A percentile compares a stretch with the other conserved stretches of the same genome.
Conservation (phyloP, 306 rosid species). For the Fragaria ananassa region DNA sequence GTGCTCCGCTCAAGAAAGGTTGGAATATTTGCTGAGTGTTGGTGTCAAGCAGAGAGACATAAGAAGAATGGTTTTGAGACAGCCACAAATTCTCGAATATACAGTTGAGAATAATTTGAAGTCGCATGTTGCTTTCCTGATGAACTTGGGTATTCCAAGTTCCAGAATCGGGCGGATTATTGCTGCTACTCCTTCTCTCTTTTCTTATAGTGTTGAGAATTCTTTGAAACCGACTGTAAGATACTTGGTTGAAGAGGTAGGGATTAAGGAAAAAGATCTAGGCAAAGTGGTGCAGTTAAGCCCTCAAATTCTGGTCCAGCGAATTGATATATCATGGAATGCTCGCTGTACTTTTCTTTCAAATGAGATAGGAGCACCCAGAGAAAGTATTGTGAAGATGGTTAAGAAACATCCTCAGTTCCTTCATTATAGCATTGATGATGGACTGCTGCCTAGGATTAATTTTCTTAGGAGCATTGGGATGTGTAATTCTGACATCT, state of each 20-base stretch:
- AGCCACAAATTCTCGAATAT: constrained; percentile 83
- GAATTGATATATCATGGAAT: constrained; percentile 84
- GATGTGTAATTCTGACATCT: constrained; percentile 77
- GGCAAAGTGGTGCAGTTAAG: constrained; percentile 92
- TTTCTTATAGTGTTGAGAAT: constrained; percentile 87
- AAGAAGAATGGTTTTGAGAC: constrained; percentile 79
- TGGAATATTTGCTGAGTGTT: constrained; percentile 81
- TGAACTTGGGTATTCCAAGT: constrained; percentile 68
- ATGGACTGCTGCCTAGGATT: constrained; percentile 86
- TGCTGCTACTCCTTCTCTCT: constrained; percentile 71
- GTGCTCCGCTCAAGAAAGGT: constrained; percentile 76
- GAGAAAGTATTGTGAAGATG: constrained; percentile 90
- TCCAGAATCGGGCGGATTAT: constrained; percentile 86
- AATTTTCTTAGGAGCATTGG: constrained; percentile 94
- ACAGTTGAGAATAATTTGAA: constrained; percentile 85
- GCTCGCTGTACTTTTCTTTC: constrained; percentile 70
- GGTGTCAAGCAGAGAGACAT: constrained; percentile 89
- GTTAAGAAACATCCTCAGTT: constrained; percentile 94
- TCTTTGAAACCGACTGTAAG: constrained; percentile 83
- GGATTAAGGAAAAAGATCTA: constrained; percentile 85
- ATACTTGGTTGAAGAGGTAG: constrained; percentile 91
- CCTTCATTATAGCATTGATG: constrained; percentile 93
- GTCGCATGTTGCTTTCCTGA: constrained; percentile 77
- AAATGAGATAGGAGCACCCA: constrained; percentile 87
- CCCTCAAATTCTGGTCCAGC: constrained; percentile 91